A percentile compares a stretch with the other conserved stretches of the same genome.
Evolutionary conservation across 345 rosid genomes (phyloP).

Genomic region (Rhizophora apiculata): DNA sequence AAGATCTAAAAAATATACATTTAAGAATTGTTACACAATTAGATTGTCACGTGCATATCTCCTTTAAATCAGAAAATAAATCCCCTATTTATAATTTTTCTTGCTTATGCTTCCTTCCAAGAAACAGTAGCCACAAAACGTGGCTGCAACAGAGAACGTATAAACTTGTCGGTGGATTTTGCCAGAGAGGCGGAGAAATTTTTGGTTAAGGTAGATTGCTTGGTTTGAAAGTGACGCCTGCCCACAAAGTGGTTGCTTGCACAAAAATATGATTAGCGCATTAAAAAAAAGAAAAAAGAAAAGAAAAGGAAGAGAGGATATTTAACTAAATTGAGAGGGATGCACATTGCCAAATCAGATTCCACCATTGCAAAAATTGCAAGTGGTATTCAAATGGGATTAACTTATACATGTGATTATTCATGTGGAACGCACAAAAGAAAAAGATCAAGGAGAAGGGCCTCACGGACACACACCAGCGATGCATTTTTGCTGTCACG

Average conservation of each 20-base stretch:
- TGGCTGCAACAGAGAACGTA: conserved; percentile 34
- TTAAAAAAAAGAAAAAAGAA: too few species aligned
- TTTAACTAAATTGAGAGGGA: not conserved
- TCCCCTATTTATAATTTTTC: not conserved
- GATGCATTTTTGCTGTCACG: not conserved
- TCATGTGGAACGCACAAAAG: conserved; percentile 26
- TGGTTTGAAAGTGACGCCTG: not conserved
- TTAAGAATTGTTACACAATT: too few species aligned
- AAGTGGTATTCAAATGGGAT: not conserved
- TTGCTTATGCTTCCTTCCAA: conserved; percentile 22
- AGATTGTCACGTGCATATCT: too few species aligned
- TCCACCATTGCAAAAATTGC: not conserved
- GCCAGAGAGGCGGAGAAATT: conserved; percentile 8
- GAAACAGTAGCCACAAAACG: conserved; percentile 36
- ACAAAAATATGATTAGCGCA: not conserved
- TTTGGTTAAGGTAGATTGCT: not conserved
- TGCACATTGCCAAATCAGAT: not conserved
- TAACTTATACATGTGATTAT: not conserved
- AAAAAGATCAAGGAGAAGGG: conserved; percentile 10
- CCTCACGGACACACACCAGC: conserved; percentile 6
- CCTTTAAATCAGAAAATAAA: too few species aligned
- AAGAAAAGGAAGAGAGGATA: too few species aligned
- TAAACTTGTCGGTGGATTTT: not conserved
- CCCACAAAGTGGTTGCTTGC: not conserved
- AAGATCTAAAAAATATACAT: too few species aligned